Percentiles rank a stretch among this genome's conserved stretches.
Conservation (phyloP, 139 green algal species). For the Eudorina sp. region DNA sequence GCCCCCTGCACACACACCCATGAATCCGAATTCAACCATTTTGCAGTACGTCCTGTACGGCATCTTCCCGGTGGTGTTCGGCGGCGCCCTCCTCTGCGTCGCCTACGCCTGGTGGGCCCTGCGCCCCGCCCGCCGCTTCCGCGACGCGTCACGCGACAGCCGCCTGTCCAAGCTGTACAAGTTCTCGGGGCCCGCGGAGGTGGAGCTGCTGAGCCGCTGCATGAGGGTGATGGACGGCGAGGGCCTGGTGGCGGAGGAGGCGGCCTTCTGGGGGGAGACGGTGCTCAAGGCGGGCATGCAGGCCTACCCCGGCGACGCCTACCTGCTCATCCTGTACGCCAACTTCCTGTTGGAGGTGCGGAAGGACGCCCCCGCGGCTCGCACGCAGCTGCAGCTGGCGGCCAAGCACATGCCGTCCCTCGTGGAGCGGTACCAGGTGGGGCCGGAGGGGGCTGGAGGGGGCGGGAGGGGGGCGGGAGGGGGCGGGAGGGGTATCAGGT, state of each 20-base stretch:
- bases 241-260: slow-evolving; percentile 25
- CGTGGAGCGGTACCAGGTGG: slow-evolving; percentile 54
- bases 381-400: slow-evolving; percentile 66
- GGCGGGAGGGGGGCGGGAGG: neutral
- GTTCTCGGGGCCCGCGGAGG: slow-evolving; percentile 12
- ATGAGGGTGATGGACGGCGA: slow-evolving; percentile 53
- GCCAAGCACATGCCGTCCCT: slow-evolving; percentile 49
- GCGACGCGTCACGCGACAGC: neutral
- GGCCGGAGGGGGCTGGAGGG: neutral
- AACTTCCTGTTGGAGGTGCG: slow-evolving; percentile 59
- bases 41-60: slow-evolving; percentile 54
- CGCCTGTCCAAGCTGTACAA: slow-evolving; percentile 20
- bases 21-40: neutral
- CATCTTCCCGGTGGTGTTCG: slow-evolving; percentile 42
- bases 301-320: slow-evolving; percentile 28
- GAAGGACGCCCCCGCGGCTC: slow-evolving; percentile 51
- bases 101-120: slow-evolving; percentile 20
- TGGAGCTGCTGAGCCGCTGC: slow-evolving; percentile 15
- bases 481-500: neutral
- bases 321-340: slow-evolving; percentile 53
- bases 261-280: slow-evolving; percentile 32
- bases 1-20: neutral
- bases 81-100: neutral
- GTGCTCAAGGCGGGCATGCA: slow-evolving; percentile 56
- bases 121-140: slow-evolving; percentile 24